Conservation (phyloP, 495 filamentous ascomycete genomes). For the Cryomyces antarcticus region DNA sequence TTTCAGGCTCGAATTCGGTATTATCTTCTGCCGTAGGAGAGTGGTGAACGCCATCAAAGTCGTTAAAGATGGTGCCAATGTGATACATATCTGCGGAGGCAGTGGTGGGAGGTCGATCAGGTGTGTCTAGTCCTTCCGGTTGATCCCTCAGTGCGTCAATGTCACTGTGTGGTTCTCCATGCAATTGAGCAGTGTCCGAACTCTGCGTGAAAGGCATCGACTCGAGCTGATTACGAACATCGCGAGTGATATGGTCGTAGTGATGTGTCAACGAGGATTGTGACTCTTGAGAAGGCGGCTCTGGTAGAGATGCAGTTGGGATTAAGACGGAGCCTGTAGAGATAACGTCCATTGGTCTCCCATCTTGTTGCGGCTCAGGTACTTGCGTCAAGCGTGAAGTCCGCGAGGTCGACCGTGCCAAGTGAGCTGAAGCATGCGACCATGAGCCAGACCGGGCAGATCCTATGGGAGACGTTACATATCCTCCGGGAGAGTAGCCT, state of each 20-base stretch:
- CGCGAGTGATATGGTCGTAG: conserved; percentile 12
- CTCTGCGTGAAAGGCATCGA: not conserved
- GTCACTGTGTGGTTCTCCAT: not conserved
- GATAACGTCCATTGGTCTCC: conserved; percentile 22
- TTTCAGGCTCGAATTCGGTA: conserved; percentile 13
- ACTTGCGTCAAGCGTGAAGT: conserved; percentile 28
- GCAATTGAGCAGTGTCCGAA: not conserved
- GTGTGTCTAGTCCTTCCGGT: conserved; percentile 5
- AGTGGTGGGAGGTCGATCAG: conserved; percentile 22
- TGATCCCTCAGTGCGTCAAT: not conserved
- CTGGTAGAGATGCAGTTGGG: not conserved
- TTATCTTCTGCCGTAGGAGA: conserved; percentile 22
- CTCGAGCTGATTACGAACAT: conserved; percentile 8
- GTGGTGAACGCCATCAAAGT: conserved; percentile 90
- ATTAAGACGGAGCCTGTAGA: not conserved
- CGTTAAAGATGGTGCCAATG: conserved; percentile 47
- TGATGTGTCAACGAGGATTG: conserved; percentile 3
- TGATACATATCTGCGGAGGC: conserved; percentile 52
- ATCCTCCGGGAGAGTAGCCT: conserved; percentile 41
- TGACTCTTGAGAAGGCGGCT: not conserved
- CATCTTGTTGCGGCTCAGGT: conserved; percentile 28
- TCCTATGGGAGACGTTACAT: conserved; percentile 4
- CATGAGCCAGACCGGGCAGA: conserved; percentile 3
- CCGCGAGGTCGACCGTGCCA: conserved; percentile 2
- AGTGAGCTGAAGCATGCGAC: conserved; percentile 3